phyloP scores from a whole-genome alignment of 1,139 yeast species.

The Entelexis paramagnoliae region DNA sequence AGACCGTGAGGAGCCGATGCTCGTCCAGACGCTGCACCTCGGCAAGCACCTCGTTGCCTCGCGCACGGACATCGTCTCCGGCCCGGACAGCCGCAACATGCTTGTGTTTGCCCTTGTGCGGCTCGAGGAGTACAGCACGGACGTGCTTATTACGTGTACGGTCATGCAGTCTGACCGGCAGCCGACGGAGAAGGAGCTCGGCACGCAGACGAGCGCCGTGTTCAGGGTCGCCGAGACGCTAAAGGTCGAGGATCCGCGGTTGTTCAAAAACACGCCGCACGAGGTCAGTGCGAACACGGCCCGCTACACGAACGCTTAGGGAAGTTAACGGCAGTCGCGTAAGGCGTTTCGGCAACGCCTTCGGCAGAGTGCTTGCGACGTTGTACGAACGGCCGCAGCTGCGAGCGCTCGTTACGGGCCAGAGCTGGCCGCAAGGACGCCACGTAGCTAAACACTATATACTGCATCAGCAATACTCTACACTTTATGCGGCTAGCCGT shows the following conservation, averaged over 20 bases:
- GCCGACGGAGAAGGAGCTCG: conserved; percentile 1
- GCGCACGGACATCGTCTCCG: conserved; percentile 18
- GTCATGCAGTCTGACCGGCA: neutral
- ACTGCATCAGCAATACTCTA: too few species aligned
- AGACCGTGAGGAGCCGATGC: conserved; percentile 15
- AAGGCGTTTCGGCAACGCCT: too few species aligned
- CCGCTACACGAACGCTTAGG: neutral
- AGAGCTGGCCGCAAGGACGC: too few species aligned
- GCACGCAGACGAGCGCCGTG: conserved; percentile 11
- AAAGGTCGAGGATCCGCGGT: conserved; percentile 15
- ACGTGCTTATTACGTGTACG: conserved; percentile 22
- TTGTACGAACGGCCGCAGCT: too few species aligned
- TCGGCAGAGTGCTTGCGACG: too few species aligned
- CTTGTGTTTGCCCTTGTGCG: conserved; percentile 22
- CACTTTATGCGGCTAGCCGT: too few species aligned
- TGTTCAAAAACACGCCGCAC: conserved; percentile 10
- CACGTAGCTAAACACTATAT: too few species aligned
- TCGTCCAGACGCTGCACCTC: conserved; percentile 9
- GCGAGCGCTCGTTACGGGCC: too few species aligned
- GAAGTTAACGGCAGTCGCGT: too few species aligned
- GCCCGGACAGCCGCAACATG: conserved; percentile 5
- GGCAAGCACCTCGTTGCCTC: conserved; percentile 17
- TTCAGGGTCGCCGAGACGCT: conserved; percentile 13
- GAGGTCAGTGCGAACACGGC: neutral
- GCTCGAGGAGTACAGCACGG: conserved; percentile 20